A percentile compares a stretch with the other conserved stretches of the same genome.
Conservation (phyloP, 192 early-diverging fungal species). For the Geranomyces michiganensis region DNA sequence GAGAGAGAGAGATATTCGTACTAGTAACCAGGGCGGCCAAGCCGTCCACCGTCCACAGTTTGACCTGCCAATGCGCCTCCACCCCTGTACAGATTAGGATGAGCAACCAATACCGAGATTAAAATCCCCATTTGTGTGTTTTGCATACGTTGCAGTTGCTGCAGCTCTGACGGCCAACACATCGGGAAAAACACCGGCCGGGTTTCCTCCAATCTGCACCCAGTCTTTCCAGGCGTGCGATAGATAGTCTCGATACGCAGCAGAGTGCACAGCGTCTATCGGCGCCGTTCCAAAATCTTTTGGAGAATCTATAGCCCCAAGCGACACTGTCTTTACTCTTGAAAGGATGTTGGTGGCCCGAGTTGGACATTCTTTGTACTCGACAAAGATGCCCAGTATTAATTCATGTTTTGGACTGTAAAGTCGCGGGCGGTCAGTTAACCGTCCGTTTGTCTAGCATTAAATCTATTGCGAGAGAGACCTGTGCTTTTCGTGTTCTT, state of each 20-base stretch:
- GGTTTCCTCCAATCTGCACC: conserved; percentile 50
- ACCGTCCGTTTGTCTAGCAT: no score
- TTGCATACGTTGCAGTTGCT: no score
- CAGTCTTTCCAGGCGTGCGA: conserved; percentile 54
- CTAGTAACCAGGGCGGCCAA: conserved; percentile 48
- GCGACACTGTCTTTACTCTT: background rate
- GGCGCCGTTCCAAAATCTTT: conserved; percentile 60
- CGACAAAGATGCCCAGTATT: conserved; percentile 32
- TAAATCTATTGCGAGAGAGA: background rate
- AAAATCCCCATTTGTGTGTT: no score
- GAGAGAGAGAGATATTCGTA: background rate
- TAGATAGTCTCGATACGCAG: conserved; percentile 64
- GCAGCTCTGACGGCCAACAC: conserved; percentile 48
- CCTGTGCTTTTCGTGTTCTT: background rate
- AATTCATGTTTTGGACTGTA: conserved; percentile 30
- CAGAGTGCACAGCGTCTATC: conserved; percentile 58
- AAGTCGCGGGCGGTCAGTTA: background rate
- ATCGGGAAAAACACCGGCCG: conserved; percentile 59
- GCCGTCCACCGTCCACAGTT: conserved; percentile 17
- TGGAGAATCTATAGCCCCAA: conserved; percentile 15
- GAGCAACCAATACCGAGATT: no score
- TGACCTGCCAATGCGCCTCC: no score
- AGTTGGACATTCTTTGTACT: conserved; percentile 40
- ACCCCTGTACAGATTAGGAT: no score
- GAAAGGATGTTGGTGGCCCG: conserved; percentile 33